These are phyloP conservation scores for Lagenidium giganteum DNA, from an alignment of 352 stramenopile genomes.

Conservation along the genomic window DNA sequence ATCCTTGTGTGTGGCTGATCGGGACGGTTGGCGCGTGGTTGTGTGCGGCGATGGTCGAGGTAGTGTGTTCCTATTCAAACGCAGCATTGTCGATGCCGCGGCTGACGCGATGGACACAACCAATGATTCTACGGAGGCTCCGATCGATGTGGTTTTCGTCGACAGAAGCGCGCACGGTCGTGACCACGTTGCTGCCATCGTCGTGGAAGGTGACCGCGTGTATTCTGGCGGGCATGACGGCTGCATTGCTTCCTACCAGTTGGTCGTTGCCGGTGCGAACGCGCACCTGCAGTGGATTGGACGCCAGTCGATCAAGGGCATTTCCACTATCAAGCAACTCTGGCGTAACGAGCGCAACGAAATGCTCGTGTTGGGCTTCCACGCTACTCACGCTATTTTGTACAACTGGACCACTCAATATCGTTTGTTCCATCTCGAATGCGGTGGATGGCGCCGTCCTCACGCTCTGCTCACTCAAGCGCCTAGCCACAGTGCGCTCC, in stretches of 20 bases:
- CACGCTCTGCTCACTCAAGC: constrained; percentile 38
- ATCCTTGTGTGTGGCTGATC: constrained; percentile 43
- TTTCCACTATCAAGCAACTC: constrained; percentile 72
- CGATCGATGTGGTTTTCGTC: constrained; percentile 18
- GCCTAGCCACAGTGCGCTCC: constrained; percentile 17
- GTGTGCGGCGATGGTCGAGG: constrained; percentile 71
- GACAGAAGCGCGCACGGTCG: constrained; percentile 57
- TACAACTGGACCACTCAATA: constrained; percentile 73
- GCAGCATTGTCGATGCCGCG: constrained; percentile 13
- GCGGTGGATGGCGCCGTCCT: constrained; percentile 77
- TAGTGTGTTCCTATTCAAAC: constrained; percentile 60
- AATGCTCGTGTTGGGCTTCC: constrained; percentile 82
- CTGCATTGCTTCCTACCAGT: constrained; percentile 69
- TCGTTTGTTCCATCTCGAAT: constrained; percentile 71
- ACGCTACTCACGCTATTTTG: constrained; percentile 62
- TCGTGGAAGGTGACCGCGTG: constrained; percentile 26
- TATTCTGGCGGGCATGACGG: constrained; percentile 78
- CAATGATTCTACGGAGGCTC: background rate
- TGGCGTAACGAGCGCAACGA: constrained; percentile 31
- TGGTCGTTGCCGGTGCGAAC: constrained; percentile 15
- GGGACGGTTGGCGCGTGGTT: constrained; percentile 35
- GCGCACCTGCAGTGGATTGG: constrained; percentile 30
- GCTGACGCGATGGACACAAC: background rate
- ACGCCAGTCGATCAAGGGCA: constrained; percentile 70
- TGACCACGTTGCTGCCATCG: constrained; percentile 58